phyloP scores from a whole-genome alignment of 306 rosid genomes.

The Vigna nakashimae region DNA sequence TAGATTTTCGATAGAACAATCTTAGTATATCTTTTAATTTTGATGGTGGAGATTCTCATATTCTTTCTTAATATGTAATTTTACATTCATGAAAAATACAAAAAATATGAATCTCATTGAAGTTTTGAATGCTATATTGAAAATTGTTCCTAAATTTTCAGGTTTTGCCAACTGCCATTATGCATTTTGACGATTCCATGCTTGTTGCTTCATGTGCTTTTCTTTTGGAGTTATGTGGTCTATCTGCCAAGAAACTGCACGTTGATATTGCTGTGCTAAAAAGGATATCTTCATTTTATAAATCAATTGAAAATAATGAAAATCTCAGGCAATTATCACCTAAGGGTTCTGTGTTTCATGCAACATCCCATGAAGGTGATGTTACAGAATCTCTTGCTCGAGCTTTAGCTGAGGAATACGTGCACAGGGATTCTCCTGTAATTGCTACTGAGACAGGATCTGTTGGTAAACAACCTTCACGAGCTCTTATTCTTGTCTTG shows the following conservation, averaged over 20 bases:
- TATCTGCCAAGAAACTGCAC: slow-evolving; percentile 84
- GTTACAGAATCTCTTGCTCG: slow-evolving; percentile 78
- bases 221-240: slow-evolving; percentile 88
- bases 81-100: slow-evolving; percentile 25
- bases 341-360: slow-evolving; percentile 75
- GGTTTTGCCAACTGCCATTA: slow-evolving; percentile 85
- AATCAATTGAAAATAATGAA: slow-evolving; percentile 63
- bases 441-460: slow-evolving; percentile 51
- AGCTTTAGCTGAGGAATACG: slow-evolving; percentile 86
- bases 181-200: slow-evolving; percentile 86
- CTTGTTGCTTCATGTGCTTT: slow-evolving; percentile 91
- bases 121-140: slow-evolving; percentile 39
- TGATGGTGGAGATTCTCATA: slow-evolving; percentile 22
- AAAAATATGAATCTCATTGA: slow-evolving; percentile 7
- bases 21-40: slow-evolving; percentile 20
- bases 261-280: slow-evolving; percentile 81
- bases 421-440: slow-evolving; percentile 64
- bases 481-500: slow-evolving; percentile 74
- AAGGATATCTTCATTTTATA: slow-evolving; percentile 80
- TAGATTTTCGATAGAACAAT: background rate
- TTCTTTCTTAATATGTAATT: slow-evolving; percentile 18
- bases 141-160: slow-evolving; percentile 51
- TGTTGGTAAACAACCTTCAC: slow-evolving; percentile 65
- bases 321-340: slow-evolving; percentile 68
- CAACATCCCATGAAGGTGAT: slow-evolving; percentile 73